These are phyloP conservation scores for Juglanconis sp. DNA, from an alignment of 2,329 filamentous ascomycete genomes.

Conservation along the genomic window DNA sequence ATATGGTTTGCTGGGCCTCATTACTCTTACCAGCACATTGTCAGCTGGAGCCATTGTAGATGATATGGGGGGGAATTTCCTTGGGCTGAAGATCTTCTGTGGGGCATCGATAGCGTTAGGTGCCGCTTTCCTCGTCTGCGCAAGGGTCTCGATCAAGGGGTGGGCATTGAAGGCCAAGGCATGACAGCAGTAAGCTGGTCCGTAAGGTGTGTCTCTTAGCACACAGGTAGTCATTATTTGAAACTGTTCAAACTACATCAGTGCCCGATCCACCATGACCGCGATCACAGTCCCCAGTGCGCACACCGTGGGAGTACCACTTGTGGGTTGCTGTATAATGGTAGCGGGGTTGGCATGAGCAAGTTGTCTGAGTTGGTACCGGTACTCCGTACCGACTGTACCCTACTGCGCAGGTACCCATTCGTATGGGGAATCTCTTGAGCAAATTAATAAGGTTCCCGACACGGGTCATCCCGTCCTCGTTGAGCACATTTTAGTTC, in stretches of 20 bases:
- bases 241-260: background rate
- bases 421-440: too few relatives aligned
- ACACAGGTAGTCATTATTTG: background rate
- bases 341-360: background rate
- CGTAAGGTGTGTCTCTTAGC: too few relatives aligned
- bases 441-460: too few relatives aligned
- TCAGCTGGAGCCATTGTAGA: conserved; percentile 45
- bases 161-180: background rate
- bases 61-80: conserved; percentile 1
- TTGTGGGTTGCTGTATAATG: background rate
- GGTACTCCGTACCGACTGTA: too few relatives aligned
- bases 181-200: too few relatives aligned
- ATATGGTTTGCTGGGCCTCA: conserved; percentile 53
- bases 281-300: background rate
- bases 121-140: background rate
- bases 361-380: background rate
- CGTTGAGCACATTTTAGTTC: background rate
- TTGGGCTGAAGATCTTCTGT: conserved; percentile 16
- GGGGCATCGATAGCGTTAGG: conserved; percentile 4
- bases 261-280: too few relatives aligned
- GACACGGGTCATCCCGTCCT: too few relatives aligned
- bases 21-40: conserved; percentile 55
- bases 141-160: background rate
- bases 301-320: background rate
- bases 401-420: too few relatives aligned